These are phyloP conservation scores for Babjeviella inositovora DNA, from an alignment of 805 yeast species.

Conservation along the genomic window DNA sequence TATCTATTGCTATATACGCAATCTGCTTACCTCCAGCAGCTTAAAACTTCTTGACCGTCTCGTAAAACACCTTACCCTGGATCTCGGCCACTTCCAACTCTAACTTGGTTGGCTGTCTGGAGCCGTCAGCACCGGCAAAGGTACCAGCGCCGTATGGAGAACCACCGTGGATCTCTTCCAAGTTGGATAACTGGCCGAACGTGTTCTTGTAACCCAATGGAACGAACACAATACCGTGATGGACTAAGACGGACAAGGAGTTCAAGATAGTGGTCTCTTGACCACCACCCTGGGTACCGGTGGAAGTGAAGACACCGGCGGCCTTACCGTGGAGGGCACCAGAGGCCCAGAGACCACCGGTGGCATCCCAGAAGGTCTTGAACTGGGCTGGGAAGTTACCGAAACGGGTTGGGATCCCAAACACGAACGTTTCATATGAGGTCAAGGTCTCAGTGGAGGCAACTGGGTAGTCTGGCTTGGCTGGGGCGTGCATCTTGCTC, in stretches of 20 bases:
- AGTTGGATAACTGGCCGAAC: conserved; percentile 35
- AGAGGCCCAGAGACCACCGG: conserved; percentile 63
- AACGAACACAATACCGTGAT: conserved; percentile 65
- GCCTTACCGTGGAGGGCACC: conserved; percentile 61
- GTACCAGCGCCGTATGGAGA: conserved; percentile 85
- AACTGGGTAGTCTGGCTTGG: conserved; percentile 36
- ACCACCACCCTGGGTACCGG: conserved; percentile 68
- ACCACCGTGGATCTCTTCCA: conserved; percentile 65
- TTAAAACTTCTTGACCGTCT: conserved; percentile 17
- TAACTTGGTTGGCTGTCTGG: conserved; percentile 45
- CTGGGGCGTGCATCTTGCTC: conserved; percentile 47
- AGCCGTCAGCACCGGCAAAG: conserved; percentile 61
- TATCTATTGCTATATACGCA: too few species aligned
- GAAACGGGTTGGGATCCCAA: conserved; percentile 71
- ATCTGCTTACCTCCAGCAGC: too few species aligned
- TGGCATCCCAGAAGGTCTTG: conserved; percentile 59
- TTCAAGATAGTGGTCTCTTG: conserved; percentile 57
- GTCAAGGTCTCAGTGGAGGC: conserved; percentile 39
- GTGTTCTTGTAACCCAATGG: conserved; percentile 60
- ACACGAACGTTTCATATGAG: conserved; percentile 56
- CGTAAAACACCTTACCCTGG: conserved; percentile 57
- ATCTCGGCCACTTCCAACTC: conserved; percentile 47
- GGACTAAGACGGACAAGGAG: conserved; percentile 42
- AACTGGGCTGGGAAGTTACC: conserved; percentile 69
- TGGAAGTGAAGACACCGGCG: conserved; percentile 56